Evolutionary conservation across 2,329 filamentous ascomycete genomes (phyloP), one percentile per base, ranked within the genome.

Genomic region (Arthrobotrys musiformis): DNA sequence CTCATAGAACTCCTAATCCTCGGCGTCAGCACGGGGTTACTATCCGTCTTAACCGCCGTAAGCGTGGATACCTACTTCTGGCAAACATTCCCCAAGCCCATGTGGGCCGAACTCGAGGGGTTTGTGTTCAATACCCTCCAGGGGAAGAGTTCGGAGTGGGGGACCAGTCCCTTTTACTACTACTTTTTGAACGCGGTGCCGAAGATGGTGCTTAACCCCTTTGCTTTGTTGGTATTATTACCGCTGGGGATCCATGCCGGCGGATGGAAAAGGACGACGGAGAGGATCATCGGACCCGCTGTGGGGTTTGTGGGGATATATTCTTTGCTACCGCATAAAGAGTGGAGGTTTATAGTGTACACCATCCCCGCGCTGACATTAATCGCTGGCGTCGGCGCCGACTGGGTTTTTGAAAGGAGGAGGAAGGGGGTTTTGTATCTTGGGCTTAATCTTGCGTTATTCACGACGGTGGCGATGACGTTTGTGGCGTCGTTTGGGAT

Each of bases 311-410:
- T 96, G 19, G 87, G 87, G 3, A 83, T 96, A 48, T 98, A 97
- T 86, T 97, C 93, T 79, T 81, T 93, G 61, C 91, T 97, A 78
- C 94, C 94, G 0, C 95, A 99, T 85, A 99, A 99, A 83, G 95
- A 99, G 85, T 92, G 93, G 83, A 92, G 95, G 17, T 99, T 99
- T 86, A 90, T 99, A 80, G 90, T 98, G 81, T 98, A 98, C 84
- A 87, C 89, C 63, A 87, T 97, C 24, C 95, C 95, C 0, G 87
- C 91, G 0, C 85, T 98, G 30, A 97, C 94, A 0, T 91, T 91
- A 9, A 88, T 90, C 1, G 91, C 93, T 0, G 90, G 93, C 2
- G 86, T 93, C 3, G 90, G 90, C 19, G 92, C 93, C 13, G 88
- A 89, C 69, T 90, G 89, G 83, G 85, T 96, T 79, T 73, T 68